Percentiles rank a stretch among this genome's conserved stretches.
Evolutionary conservation across 2,329 filamentous ascomycete genomes (phyloP).

Genomic region (Sordariomycetes sp.): DNA sequence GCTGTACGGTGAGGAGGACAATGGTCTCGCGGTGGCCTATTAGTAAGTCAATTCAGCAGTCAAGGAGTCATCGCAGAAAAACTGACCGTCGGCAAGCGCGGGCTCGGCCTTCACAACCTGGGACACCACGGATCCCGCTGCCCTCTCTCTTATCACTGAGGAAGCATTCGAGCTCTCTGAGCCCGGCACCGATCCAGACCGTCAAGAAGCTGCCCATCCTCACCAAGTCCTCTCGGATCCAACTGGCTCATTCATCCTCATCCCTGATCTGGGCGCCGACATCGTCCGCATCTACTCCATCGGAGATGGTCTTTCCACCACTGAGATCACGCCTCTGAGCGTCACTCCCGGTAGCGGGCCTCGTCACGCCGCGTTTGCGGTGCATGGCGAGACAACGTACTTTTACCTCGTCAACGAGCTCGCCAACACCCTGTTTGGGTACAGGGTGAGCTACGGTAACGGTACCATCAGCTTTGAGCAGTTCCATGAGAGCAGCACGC

Average conservation of each 20-base stretch:
- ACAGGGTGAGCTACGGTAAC: conserved; percentile 41
- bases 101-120: conserved; percentile 32
- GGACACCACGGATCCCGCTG: conserved; percentile 27
- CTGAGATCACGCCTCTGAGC: conserved; percentile 26
- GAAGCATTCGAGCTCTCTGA: conserved; percentile 27
- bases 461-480: conserved; percentile 33
- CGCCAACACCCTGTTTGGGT: conserved; percentile 45
- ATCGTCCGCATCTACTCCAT: conserved; percentile 48
- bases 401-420: conserved; percentile 57
- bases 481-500: conserved; percentile 37
- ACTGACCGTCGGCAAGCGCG: background rate
- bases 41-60: conserved; percentile 32
- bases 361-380: conserved; percentile 52
- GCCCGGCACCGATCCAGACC: conserved; percentile 27
- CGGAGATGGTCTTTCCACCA: conserved; percentile 27
- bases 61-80: no score
- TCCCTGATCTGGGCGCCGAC: conserved; percentile 60
- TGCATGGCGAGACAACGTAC: conserved; percentile 33
- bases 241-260: conserved; percentile 50
- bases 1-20: conserved; percentile 30
- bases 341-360: conserved; percentile 50
- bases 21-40: conserved; percentile 31
- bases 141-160: conserved; percentile 25
- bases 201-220: conserved; percentile 51
- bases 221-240: conserved; percentile 60